A percentile compares a stretch with the other conserved stretches of the same genome.
Conservation (phyloP, 495 filamentous ascomycete genomes). For the Hypoxylon intermedium region DNA sequence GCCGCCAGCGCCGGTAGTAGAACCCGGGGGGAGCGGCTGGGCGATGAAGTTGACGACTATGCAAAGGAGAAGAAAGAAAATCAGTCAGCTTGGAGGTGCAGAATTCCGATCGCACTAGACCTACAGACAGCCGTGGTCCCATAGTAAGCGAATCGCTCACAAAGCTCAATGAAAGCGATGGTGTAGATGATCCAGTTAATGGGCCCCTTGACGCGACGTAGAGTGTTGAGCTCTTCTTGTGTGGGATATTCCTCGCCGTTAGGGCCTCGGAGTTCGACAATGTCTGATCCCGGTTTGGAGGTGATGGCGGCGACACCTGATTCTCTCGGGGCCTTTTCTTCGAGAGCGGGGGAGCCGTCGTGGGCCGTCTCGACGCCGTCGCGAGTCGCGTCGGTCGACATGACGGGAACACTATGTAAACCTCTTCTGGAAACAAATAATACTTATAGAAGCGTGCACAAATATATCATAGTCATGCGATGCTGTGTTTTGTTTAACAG, state of each 20-base stretch:
- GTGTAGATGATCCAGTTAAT: conserved; percentile 72
- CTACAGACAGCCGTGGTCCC: conserved; percentile 75
- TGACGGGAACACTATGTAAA: not conserved
- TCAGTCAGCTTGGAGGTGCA: conserved; percentile 10
- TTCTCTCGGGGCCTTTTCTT: conserved; percentile 6
- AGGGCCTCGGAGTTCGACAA: conserved; percentile 28
- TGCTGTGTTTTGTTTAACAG: too few relatives aligned
- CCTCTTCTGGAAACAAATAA: not conserved
- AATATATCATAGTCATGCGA: too few relatives aligned
- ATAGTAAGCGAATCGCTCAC: conserved; percentile 82
- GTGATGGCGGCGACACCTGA: conserved; percentile 9
- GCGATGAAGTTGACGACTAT: conserved; percentile 71
- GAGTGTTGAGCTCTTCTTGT: conserved; percentile 63
- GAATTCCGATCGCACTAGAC: not conserved
- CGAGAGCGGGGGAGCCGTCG: conserved; percentile 2
- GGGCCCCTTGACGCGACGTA: conserved; percentile 69
- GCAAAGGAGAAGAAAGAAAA: too few relatives aligned
- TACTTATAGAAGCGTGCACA: conserved; percentile 5
- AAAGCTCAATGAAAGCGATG: conserved; percentile 76
- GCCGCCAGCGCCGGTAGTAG: conserved; percentile 64
- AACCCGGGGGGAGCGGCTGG: conserved; percentile 64
- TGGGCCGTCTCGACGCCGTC: conserved; percentile 15
- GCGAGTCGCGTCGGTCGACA: conserved; percentile 20
- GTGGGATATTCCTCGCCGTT: conserved; percentile 58
- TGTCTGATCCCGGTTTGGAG: conserved; percentile 30